Evolutionary conservation across 257 asterid species (phyloP), one percentile per base, ranked within the genome.

Genomic region (Fraxinus excelsior): DNA sequence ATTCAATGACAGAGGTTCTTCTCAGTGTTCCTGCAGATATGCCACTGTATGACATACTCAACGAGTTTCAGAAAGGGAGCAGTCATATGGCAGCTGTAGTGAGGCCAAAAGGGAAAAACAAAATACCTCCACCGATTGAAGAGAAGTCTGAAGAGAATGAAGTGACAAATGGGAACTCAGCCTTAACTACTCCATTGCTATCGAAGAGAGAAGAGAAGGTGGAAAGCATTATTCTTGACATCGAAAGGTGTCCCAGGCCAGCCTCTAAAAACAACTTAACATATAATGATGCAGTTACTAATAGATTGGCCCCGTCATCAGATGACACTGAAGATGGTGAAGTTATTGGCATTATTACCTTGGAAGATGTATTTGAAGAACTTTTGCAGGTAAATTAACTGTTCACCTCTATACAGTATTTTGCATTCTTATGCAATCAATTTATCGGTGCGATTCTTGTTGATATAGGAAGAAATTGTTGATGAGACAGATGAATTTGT

Each of bases 11-110:
- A 44, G 35, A 29, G 5, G 23, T 67, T 78, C 25, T 77, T 65
- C 67, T 32, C 96, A 91, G 98, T 81, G 97, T 94, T 82, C 96
- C 97, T 56, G 86, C 94, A 82, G 94, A 90, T 85, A 89, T 94
- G 97, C 97, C 98, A 12, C 85, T 94, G 42, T 94, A 94, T 64
- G 98, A 94, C 88, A 94, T 94, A 80, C 88, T 94, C 25, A 92
- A 91, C 25, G 97, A 92, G 85, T 94, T 94, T 71, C 98, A 90
- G 67, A 90, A 94, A 80, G 97, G 97, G 26, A 84, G 94, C 86
- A 92, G 98, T 74, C 98, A 94, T 72, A 90, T 94, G 98, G 97
- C 98, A 53, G 97, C 94, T 67, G 98, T 94, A 44, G 93, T 94
- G 84, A 94, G 77, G 84, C 79, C 86, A 67, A 90, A 84, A 85